Conservation (phyloP, 495 filamentous ascomycete genomes). For the Chaetomium tenue region DNA sequence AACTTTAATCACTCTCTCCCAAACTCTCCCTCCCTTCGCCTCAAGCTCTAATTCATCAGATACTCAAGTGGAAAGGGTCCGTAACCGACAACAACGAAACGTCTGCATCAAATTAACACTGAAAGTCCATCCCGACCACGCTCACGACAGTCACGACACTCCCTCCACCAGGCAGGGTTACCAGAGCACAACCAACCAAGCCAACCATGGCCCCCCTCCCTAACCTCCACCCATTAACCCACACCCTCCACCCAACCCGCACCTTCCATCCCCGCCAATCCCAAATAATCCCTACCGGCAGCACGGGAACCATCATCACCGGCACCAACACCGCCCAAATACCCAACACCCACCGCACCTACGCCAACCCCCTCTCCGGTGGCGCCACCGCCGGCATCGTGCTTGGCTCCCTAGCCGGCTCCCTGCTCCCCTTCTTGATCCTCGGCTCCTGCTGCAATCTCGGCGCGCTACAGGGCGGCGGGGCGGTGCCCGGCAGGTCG, state of each 20-base stretch:
- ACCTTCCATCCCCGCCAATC: constrained; percentile 16
- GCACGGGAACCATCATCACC: constrained; percentile 24
- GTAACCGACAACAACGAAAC: no score
- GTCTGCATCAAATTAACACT: no score
- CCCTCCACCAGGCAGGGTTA: no score
- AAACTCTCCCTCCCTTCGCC: no score
- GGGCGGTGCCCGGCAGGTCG: constrained; percentile 19
- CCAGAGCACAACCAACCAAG: no score
- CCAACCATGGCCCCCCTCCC: constrained; percentile 3
- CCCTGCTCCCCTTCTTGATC: constrained; percentile 56
- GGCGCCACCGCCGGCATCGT: constrained; percentile 62
- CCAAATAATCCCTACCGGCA: not conserved
- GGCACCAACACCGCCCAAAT: not conserved
- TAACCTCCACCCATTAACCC: not conserved
- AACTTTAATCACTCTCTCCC: not conserved
- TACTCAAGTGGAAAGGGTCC: no score
- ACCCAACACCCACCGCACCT: constrained; percentile 11
- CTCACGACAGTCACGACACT: no score
- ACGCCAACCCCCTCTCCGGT: constrained; percentile 46
- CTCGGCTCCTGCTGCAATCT: constrained; percentile 43
- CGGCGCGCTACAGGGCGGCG: constrained; percentile 33
- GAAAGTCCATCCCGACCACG: no score
- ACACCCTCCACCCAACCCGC: constrained; percentile 6
- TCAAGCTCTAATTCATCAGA: no score
- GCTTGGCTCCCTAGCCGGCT: constrained; percentile 56